Percentiles rank a stretch among this genome's conserved stretches.
phyloP scores from a whole-genome alignment of 148 eudicot species.

The Hydrangea macrophylla region DNA sequence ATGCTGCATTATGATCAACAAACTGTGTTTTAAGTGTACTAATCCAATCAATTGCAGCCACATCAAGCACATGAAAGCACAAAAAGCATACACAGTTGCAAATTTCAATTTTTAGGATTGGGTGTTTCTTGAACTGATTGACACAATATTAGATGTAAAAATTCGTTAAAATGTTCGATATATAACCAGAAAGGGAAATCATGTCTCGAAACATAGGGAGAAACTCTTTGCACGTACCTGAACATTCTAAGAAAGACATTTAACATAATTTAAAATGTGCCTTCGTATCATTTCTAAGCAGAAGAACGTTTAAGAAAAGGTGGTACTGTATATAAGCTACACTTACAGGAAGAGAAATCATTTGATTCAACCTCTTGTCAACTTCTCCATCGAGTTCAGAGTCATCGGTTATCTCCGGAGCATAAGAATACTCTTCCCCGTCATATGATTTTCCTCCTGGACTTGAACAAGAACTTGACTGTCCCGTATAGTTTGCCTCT shows the following conservation, averaged over 20 bases:
- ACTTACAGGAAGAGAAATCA: conserved; percentile 85
- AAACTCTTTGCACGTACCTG: not conserved
- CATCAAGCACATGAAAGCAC: not conserved
- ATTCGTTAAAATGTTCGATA: not conserved
- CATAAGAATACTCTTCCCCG: conserved; percentile 50
- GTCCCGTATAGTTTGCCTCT: conserved; percentile 41
- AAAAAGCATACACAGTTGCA: not conserved
- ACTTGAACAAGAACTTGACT: conserved; percentile 73
- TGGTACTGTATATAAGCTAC: conserved; percentile 14
- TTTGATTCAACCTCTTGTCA: conserved; percentile 72
- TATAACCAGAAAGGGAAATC: not conserved
- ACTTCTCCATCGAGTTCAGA: conserved; percentile 85
- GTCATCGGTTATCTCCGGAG: conserved; percentile 70
- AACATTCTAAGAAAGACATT: not conserved
- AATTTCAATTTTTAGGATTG: not conserved
- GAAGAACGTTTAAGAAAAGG: conserved; percentile 8
- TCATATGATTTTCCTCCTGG: conserved; percentile 62
- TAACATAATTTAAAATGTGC: not conserved
- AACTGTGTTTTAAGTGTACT: not conserved
- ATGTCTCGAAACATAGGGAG: not conserved
- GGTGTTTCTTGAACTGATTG: too few relatives aligned
- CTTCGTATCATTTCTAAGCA: not conserved
- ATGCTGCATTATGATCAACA: conserved; percentile 56
- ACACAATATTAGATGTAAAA: too few relatives aligned
- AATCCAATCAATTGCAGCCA: not conserved